Conservation (phyloP, 805 yeast genomes). For the Ogataea pini region DNA sequence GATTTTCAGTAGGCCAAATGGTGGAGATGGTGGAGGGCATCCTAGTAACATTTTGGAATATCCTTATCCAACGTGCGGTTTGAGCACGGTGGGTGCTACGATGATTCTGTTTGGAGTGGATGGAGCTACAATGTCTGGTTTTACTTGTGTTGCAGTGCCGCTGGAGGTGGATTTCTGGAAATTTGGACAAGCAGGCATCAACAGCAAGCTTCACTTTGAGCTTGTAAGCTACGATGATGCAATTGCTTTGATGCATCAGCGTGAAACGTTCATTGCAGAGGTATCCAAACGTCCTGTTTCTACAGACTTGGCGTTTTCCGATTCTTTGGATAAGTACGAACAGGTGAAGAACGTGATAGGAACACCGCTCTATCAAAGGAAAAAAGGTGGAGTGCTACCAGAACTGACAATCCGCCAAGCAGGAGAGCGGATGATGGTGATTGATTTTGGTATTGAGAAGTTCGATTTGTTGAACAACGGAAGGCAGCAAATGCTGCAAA, state of each 20-base stretch:
- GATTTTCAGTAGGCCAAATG: conserved; percentile 90
- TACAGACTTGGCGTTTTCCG: conserved; percentile 56
- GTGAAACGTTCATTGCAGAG: conserved; percentile 53
- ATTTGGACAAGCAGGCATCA: conserved; percentile 95
- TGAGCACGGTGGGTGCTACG: conserved; percentile 97
- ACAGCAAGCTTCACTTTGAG: conserved; percentile 77
- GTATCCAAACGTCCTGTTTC: conserved; percentile 33
- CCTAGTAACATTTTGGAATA: conserved; percentile 98
- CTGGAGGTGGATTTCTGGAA: conserved; percentile 97
- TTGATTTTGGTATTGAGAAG: conserved; percentile 90
- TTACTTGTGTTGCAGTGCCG: conserved; percentile 94
- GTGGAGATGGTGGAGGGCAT: conserved; percentile 97
- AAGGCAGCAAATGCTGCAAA: conserved; percentile 75
- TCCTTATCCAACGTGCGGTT: conserved; percentile 93
- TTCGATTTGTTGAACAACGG: conserved; percentile 69
- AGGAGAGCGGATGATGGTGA: conserved; percentile 89
- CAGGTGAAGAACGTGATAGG: conserved; percentile 28
- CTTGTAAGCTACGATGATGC: conserved; percentile 76
- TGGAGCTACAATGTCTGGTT: conserved; percentile 97
- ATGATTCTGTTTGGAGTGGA: conserved; percentile 96
- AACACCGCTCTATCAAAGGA: conserved; percentile 9
- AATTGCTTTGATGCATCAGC: conserved; percentile 56
- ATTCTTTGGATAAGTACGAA: conserved; percentile 57
- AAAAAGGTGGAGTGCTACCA: conserved; percentile 52
- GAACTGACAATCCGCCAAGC: conserved; percentile 88